Evolutionary conservation across 371 early-diverging fungal genomes (phyloP).

Genomic region (Actinomucor elegans): DNA sequence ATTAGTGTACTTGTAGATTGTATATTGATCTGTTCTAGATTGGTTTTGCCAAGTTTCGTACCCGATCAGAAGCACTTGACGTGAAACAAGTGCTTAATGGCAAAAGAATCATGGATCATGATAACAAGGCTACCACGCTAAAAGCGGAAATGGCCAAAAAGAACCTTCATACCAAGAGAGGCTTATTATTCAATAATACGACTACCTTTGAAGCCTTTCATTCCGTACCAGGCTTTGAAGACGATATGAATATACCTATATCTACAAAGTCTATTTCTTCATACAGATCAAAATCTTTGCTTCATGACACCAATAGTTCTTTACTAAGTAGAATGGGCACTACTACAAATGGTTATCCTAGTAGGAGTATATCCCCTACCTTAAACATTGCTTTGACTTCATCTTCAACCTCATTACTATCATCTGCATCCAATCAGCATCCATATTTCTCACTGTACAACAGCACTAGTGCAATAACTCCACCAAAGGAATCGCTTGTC

Average conservation of each 20-base stretch:
- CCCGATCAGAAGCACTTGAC: slow-evolving; percentile 76
- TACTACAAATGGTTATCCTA: background rate
- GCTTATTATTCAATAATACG: background rate
- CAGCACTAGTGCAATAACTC: background rate
- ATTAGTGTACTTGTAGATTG: background rate
- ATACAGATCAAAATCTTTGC: background rate
- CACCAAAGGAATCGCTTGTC: background rate
- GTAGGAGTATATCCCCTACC: too few relatives aligned
- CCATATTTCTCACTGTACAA: too few relatives aligned
- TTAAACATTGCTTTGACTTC: background rate
- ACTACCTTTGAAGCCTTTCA: slow-evolving; percentile 50
- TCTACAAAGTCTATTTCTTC: background rate
- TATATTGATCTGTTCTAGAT: too few relatives aligned
- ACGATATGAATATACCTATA: background rate
- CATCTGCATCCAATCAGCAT: background rate
- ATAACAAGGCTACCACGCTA: slow-evolving; percentile 72
- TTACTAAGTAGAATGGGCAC: slow-evolving; percentile 3
- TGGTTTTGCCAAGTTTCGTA: slow-evolving; percentile 90
- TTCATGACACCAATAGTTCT: background rate
- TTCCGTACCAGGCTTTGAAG: slow-evolving; percentile 29
- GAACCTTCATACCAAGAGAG: slow-evolving; percentile 71
- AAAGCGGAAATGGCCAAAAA: slow-evolving; percentile 95
- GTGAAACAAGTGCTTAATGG: slow-evolving; percentile 82
- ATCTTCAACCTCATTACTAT: background rate
- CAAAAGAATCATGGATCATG: slow-evolving; percentile 78